A percentile compares a stretch with the other conserved stretches of the same genome.
Evolutionary conservation across 192 early-diverging fungal species (phyloP).

Genomic region (Coemansia sp.): DNA sequence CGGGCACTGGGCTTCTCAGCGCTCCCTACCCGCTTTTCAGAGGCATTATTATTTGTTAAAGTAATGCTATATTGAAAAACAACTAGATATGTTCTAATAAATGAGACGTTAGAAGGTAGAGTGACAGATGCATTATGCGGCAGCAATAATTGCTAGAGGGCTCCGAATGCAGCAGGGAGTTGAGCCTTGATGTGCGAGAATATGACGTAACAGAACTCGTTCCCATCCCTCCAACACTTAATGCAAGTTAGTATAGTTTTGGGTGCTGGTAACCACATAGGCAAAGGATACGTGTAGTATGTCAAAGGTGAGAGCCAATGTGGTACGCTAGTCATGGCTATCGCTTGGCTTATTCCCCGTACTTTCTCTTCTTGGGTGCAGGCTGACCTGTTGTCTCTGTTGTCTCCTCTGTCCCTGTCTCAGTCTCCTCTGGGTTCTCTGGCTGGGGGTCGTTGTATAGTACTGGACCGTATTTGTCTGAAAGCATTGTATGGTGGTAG

Average conservation of each 20-base stretch:
- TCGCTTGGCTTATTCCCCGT: neutral
- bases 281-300: neutral
- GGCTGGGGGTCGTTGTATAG: neutral
- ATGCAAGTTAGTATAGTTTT: neutral
- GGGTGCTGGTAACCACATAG: neutral
- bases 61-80: neutral
- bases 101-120: neutral
- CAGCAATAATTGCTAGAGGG: neutral
- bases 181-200: neutral
- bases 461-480: neutral
- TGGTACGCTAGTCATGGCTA: neutral
- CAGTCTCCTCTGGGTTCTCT: too few relatives aligned
- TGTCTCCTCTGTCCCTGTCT: neutral
- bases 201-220: neutral
- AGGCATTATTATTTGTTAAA: neutral
- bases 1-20: neutral
- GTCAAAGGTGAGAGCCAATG: neutral
- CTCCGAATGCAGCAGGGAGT: slow-evolving; percentile 2
- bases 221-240: neutral
- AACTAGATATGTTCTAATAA: slow-evolving; percentile 1
- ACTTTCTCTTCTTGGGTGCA: neutral
- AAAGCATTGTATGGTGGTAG: neutral
- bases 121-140: neutral
- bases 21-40: neutral
- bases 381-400: too few relatives aligned